Percentiles rank a stretch among this genome's conserved stretches.
These are phyloP conservation scores for Paxillus ammoniavirescens DNA, from an alignment of 768 basidiomycete genomes.

Conservation along the genomic window DNA sequence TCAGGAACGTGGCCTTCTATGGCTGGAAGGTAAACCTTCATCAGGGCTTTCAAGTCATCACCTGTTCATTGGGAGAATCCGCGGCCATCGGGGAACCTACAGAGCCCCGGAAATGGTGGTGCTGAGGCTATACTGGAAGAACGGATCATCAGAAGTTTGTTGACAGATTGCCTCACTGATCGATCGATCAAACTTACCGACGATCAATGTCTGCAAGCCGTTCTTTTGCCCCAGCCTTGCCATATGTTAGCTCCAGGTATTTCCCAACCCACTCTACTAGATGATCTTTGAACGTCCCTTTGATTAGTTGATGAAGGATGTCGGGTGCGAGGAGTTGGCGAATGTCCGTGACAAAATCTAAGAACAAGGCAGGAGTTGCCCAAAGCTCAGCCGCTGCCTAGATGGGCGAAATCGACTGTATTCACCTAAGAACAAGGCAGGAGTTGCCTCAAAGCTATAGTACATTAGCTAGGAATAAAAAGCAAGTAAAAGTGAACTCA, in stretches of 20 bases:
- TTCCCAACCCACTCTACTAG: conserved; percentile 30
- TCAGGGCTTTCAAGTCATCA: neutral
- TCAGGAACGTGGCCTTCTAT: conserved; percentile 22
- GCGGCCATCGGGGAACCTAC: conserved; percentile 14
- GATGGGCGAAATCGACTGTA: too few relatives aligned
- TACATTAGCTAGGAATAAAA: too few relatives aligned
- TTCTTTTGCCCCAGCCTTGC: conserved; percentile 1
- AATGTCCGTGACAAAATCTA: too few relatives aligned
- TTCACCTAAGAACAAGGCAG: too few relatives aligned
- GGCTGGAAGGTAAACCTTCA: conserved; percentile 18
- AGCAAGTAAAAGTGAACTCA: too few relatives aligned
- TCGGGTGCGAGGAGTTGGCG: conserved; percentile 27
- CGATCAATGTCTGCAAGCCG: conserved; percentile 32
- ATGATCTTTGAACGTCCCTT: conserved; percentile 35
- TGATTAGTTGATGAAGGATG: conserved; percentile 31
- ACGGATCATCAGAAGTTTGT: conserved; percentile 3
- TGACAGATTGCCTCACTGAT: neutral
- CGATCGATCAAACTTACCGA: conserved; percentile 11
- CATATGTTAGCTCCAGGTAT: conserved; percentile 18
- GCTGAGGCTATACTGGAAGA: too few relatives aligned
- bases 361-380: too few relatives aligned
- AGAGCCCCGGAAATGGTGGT: conserved; percentile 15
- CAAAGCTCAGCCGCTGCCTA: too few relatives aligned
- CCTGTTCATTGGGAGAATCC: conserved; percentile 10
- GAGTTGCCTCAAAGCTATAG: too few relatives aligned